Conservation (phyloP, 192 early-diverging fungal species). For the Dimargaris verticillata region DNA sequence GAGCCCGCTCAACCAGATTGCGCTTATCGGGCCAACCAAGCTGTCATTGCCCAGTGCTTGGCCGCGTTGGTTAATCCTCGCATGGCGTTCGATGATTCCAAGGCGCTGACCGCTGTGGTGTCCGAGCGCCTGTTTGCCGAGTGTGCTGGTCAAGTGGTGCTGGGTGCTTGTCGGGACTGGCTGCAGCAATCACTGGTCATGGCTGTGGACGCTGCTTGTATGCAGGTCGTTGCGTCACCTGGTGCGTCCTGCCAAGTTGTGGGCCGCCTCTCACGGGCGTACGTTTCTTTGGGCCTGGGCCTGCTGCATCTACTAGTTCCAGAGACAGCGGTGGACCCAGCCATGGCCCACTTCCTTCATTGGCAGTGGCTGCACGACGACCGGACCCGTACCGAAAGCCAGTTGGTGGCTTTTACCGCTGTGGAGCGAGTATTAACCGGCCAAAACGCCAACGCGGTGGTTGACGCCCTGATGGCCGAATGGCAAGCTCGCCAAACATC, state of each 20-base stretch:
- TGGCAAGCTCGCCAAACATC: slow-evolving; percentile 19
- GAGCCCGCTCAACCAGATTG: too few relatives aligned
- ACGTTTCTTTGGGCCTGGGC: slow-evolving; percentile 35
- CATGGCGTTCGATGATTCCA: too few relatives aligned
- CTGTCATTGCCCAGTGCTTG: too few relatives aligned
- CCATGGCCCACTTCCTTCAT: slow-evolving; percentile 46
- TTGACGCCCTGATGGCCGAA: slow-evolving; percentile 16
- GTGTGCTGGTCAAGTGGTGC: neutral
- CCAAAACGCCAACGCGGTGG: slow-evolving; percentile 24
- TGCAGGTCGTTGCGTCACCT: neutral
- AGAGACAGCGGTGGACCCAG: slow-evolving; percentile 68
- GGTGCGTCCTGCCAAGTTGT: neutral
- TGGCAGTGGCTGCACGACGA: slow-evolving; percentile 44
- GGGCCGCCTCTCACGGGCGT: slow-evolving; percentile 31
- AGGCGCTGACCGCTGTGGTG: too few relatives aligned
- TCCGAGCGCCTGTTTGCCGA: neutral
- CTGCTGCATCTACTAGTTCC: slow-evolving; percentile 64
- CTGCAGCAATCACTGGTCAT: neutral
- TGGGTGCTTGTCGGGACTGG: neutral
- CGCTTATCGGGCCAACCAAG: too few relatives aligned
- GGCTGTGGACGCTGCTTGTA: neutral
- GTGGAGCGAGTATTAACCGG: slow-evolving; percentile 51
- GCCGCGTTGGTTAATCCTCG: too few relatives aligned
- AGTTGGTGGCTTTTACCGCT: slow-evolving; percentile 35
- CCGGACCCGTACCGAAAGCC: slow-evolving; percentile 24